A percentile compares a stretch with the other conserved stretches of the same genome.
phyloP scores from a whole-genome alignment of 306 rosid species.

The Cucumis sativus region Cucumber_9930_V3 NC_026658.2:21874001-21874500 shows the following conservation, averaged over 20 bases:
- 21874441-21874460: constrained; percentile 31
- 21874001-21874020: constrained; percentile 16
- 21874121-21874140: constrained; percentile 40
- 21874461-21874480: neutral
- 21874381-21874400: constrained; percentile 36
- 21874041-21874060: neutral
- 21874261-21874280: constrained; percentile 42
- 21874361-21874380: constrained; percentile 29
- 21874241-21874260: constrained; percentile 15
- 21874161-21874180: constrained; percentile 31
- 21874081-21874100: constrained; percentile 22
- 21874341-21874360: constrained; percentile 43
- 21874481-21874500: neutral
- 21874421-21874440: constrained; percentile 33
- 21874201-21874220: constrained; percentile 22
- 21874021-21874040: neutral
- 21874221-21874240: constrained; percentile 34
- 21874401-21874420: constrained; percentile 12
- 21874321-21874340: constrained; percentile 46
- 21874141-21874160: constrained; percentile 15
- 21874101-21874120: constrained; percentile 34
- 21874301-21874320: constrained; percentile 24
- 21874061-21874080: neutral
- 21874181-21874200: constrained; percentile 22
- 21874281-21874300: constrained; percentile 36